Evolutionary conservation across 1,139 yeast species (phyloP).

Genomic region (Kodamaea anthophila): DNA sequence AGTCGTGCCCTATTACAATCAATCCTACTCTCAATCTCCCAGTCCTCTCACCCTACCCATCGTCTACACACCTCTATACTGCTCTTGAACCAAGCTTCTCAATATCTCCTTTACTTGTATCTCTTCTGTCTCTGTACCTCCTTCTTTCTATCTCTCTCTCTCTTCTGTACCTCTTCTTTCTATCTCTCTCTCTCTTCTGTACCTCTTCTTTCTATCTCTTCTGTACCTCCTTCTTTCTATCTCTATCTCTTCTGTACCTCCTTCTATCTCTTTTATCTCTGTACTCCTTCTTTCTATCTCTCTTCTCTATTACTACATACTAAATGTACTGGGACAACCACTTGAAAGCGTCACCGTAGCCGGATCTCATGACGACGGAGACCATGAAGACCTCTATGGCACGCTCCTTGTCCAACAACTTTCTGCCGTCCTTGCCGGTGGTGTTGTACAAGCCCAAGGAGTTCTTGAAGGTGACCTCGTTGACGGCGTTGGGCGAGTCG

Average conservation of each 20-base stretch:
- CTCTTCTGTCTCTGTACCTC: neutral
- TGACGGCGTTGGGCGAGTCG: conserved; percentile 88
- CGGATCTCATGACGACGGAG: conserved; percentile 94
- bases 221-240: neutral
- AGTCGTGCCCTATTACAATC: no score
- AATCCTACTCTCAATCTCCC: no score
- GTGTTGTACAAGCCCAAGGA: conserved; percentile 77
- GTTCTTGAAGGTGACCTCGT: conserved; percentile 89
- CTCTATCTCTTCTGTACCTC: neutral
- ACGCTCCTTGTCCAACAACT: conserved; percentile 69
- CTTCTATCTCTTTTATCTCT: neutral
- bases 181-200: neutral
- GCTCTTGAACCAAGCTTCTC: no score
- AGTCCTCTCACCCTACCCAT: no score
- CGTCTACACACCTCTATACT: no score
- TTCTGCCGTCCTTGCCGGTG: conserved; percentile 77
- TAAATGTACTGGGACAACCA: conserved; percentile 94
- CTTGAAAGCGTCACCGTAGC: conserved; percentile 92
- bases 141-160: neutral
- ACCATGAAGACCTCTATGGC: conserved; percentile 97
- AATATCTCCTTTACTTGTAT: no score
- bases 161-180: neutral
- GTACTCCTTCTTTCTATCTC: no score
- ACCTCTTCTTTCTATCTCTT: neutral
- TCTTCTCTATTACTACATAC: no score